Evolutionary conservation across 257 asterid genomes (phyloP), one percentile per base, ranked within the genome.

Genomic region (Oldenlandia corymbosa): DNA sequence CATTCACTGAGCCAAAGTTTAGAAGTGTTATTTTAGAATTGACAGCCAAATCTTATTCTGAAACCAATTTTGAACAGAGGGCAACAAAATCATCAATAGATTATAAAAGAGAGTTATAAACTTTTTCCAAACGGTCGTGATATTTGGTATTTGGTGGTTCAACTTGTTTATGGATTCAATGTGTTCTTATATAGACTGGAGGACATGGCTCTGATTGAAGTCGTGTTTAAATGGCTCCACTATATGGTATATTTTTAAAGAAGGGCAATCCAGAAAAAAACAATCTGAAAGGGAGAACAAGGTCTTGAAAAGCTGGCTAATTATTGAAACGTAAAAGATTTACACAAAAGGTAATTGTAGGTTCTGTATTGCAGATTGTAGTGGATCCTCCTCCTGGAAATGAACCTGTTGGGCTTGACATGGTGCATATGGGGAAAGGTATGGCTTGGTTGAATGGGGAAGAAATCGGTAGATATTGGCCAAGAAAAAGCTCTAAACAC

Each of bases 341-440:
- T 30, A n/a, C 0, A 51, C 17, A 5, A 3, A 34, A 48, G 27
- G 45, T 64, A 16, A 32, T 18, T 65, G 28, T 12, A 21, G 17
- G 28, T 58, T 28, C 10, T n/a, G 30, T 67, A 28, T 62, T 70
- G 67, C 84, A 87, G 97, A 88, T 84, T 65, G 71, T 83, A 65
- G 83, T 90, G 52, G 85, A 87, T 72, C 65, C 92, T 59, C 97
- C 97, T 45, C 92, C 85, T 16, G 94, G 95, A 24, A 68, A 79
- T 61, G 97, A 85, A 13, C 97, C 97, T 9, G 74, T 87, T 64
- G 97, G 92, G 65, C 90, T 90, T 56, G 94, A 90, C 70, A 85
- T 90, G 97, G 45, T 74, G 76, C 88, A 90, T 70, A 90, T 90
- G 97, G 97, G 95, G 42, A 90, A 90, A 81, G 97, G 97, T 63